These are phyloP conservation scores for Suillus spraguei DNA, from an alignment of 768 basidiomycete genomes.

Conservation along the genomic window DNA sequence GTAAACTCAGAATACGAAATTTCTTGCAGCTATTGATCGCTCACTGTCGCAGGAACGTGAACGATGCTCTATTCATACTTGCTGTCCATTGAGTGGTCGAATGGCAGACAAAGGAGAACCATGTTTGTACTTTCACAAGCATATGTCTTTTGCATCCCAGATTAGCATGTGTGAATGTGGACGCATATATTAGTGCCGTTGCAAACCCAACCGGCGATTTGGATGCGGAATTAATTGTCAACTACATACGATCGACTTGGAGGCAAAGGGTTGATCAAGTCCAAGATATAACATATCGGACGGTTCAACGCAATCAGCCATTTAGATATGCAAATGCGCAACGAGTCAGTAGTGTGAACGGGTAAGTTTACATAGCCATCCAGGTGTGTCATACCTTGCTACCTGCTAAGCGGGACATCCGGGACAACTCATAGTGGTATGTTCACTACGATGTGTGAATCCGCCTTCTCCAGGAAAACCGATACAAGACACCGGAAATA, in stretches of 20 bases:
- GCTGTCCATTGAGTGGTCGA: background rate
- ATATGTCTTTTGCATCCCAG: background rate
- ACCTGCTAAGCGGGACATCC: background rate
- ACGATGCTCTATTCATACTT: background rate
- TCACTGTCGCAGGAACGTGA: background rate
- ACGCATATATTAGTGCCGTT: background rate
- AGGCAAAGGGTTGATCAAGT: background rate
- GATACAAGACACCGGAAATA: too few species aligned
- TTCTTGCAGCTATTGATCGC: background rate
- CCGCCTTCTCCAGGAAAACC: background rate
- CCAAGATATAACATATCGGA: background rate
- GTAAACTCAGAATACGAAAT: background rate
- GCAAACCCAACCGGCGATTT: background rate
- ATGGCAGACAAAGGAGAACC: background rate
- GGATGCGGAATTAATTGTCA: background rate
- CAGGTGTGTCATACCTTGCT: background rate
- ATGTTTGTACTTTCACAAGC: background rate
- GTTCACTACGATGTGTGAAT: constrained; percentile 5
- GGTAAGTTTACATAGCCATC: background rate
- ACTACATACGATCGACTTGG: background rate
- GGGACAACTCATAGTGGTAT: background rate
- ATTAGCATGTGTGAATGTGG: background rate
- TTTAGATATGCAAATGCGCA: background rate
- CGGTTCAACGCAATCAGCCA: background rate
- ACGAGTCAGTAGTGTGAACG: background rate